Percentiles rank a stretch among this genome's conserved stretches.
Conservation (phyloP, 108 stramenopile genomes). For the Conticribra guillardii region DNA sequence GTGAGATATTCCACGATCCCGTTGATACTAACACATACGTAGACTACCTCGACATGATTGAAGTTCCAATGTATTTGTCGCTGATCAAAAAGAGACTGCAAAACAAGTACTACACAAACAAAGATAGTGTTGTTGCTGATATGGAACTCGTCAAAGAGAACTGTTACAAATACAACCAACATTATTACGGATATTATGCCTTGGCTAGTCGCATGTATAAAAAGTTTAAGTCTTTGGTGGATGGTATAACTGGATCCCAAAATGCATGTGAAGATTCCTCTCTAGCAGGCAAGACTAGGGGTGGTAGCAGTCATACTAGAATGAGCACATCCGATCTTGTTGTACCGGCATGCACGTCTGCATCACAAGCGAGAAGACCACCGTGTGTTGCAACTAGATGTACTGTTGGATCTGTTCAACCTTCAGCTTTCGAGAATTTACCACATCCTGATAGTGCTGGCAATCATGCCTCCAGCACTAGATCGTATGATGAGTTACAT, state of each 20-base stretch:
- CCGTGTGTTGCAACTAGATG: background rate
- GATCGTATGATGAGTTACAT: too few species aligned
- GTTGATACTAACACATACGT: constrained; percentile 63
- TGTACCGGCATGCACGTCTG: too few species aligned
- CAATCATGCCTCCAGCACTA: too few species aligned
- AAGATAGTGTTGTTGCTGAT: constrained; percentile 73
- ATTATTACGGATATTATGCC: constrained; percentile 50
- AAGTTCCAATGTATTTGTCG: constrained; percentile 76
- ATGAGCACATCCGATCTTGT: too few species aligned
- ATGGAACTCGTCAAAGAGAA: constrained; percentile 78
- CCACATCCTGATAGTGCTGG: background rate
- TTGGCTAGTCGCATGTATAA: constrained; percentile 60
- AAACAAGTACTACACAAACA: constrained; percentile 70
- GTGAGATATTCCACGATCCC: constrained; percentile 52
- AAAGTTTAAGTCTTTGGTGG: constrained; percentile 58
- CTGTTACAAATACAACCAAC: constrained; percentile 85
- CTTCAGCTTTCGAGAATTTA: background rate
- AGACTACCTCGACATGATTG: constrained; percentile 77
- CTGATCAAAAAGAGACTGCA: constrained; percentile 56
- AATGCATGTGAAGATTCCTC: too few species aligned
- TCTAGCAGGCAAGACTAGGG: too few species aligned
- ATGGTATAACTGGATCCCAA: constrained; percentile 21
- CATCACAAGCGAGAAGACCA: background rate
- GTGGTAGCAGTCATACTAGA: too few species aligned
- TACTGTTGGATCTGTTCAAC: background rate